phyloP scores from a whole-genome alignment of 192 early-diverging fungal genomes.

The Funneliformis mosseae region DNA sequence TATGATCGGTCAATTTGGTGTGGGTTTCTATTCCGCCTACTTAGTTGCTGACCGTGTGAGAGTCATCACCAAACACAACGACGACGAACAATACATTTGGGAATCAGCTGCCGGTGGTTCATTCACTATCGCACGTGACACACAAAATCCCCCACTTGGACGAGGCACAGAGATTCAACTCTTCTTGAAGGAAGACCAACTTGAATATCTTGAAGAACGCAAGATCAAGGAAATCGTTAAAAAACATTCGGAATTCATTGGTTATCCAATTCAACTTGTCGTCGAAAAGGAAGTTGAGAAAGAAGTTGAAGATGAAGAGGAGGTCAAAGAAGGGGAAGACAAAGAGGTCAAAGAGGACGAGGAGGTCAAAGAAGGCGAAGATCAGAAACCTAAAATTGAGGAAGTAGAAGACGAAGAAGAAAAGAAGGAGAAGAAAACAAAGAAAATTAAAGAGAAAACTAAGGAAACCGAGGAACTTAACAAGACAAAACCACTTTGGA shows the following conservation, averaged over 20 bases:
- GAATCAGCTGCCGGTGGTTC: constrained; percentile 87
- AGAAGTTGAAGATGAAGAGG: constrained; percentile 95
- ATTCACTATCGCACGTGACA: constrained; percentile 95
- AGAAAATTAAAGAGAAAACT: constrained; percentile 20
- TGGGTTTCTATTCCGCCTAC: constrained; percentile 99
- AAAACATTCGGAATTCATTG: constrained; percentile 99
- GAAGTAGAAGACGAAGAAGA: constrained; percentile 36
- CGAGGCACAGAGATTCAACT: constrained; percentile 96
- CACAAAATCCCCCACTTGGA: constrained; percentile 84
- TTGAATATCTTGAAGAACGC: constrained; percentile 98
- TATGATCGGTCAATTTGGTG: constrained; percentile 99
- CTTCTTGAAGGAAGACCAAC: constrained; percentile 97
- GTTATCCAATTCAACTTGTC: constrained; percentile 96
- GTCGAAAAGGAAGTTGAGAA: constrained; percentile 98
- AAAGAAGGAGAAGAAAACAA: constrained; percentile 30
- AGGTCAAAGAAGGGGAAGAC: constrained; percentile 71
- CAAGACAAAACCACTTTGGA: constrained; percentile 99
- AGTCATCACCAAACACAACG: constrained; percentile 96
- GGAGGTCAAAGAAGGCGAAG: neutral
- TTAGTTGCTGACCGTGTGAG: constrained; percentile 97
- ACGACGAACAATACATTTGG: constrained; percentile 97
- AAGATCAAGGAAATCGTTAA: constrained; percentile 99
- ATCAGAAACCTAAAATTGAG: constrained; percentile 30
- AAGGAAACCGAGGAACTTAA: constrained; percentile 79
- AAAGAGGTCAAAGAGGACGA: constrained; percentile 47